A percentile compares a stretch with the other conserved stretches of the same genome.
Conservation (phyloP, 805 yeast genomes). For the Metschnikowia similis region DNA sequence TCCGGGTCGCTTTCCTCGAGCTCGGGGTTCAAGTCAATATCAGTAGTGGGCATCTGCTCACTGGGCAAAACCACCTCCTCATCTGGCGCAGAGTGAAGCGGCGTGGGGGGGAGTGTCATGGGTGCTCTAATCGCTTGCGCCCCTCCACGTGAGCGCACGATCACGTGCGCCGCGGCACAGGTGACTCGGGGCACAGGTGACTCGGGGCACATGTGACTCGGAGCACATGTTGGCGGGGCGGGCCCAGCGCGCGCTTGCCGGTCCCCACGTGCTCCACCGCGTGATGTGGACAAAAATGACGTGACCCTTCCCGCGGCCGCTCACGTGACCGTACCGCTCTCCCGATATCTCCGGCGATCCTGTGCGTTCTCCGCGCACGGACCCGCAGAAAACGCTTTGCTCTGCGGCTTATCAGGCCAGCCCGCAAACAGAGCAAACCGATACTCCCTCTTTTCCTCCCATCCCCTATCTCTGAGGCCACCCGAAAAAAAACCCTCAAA, state of each 20-base stretch:
- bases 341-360: constrained; percentile 2
- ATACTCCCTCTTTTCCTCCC: not conserved
- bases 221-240: no score
- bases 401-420: constrained; percentile 1
- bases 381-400: constrained; percentile 1
- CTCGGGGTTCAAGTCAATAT: constrained; percentile 39
- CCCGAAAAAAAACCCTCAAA: no score
- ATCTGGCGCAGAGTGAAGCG: constrained; percentile 32
- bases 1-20: constrained; percentile 24
- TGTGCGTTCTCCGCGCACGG: constrained; percentile 2
- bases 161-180: not conserved
- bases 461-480: no score
- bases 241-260: no score
- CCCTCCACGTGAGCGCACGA: not conserved
- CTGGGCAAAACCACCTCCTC: constrained; percentile 31
- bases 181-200: no score
- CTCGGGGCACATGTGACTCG: no score
- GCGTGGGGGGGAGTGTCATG: constrained; percentile 28
- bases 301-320: not conserved
- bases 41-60: constrained; percentile 18
- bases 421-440: not conserved
- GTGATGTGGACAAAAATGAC: no score
- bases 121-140: not conserved
- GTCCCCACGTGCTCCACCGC: not conserved
- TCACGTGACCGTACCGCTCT: not conserved